Base-by-base conservation (phyloP, 331 rosid species). In the Malus hybrid region DNA sequence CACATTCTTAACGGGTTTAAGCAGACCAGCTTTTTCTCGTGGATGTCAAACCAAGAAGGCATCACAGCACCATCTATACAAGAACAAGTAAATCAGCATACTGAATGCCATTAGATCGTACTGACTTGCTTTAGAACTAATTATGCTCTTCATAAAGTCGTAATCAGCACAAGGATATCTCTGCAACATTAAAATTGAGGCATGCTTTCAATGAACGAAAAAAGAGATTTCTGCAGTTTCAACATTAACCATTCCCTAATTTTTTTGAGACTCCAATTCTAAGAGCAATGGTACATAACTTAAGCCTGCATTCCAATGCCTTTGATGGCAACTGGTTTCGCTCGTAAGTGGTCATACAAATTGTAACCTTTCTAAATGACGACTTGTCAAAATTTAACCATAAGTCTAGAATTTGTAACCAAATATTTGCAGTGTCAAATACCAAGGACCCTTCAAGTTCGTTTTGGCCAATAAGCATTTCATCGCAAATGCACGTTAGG, bases 11-110 rank as follows among this genome's bases (percentile, higher is more conserved):
- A 93, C 96, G 42, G 95, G 95, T 82, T 87, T 86, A 78, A 91
- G 88, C 68, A 93, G 83, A 56, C 85, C 65, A 75, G 80, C 75
- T 81, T 90, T 92, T 60, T 88, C 90, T 28, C 89, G 11, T 77
- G 90, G 71, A 86, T 81, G 85, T 91, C 96, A 83, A 88, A 91
- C 92, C 93, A 91, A 52, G 93, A 91, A 74, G 88, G 93, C 93
- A 91, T 88, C 56, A 81, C 79, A 22, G 81, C 46, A 68, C 92
- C 92, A 76, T 84, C 90, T 91, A 39, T 91, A 39, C 85, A 81
- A 80, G 46, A 66, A 80, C 76, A 80, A 55, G 27, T 4, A 32
- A 27, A 81, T 34, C 50, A 81, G 42, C 62, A 68, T 0, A 20
- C 10, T 3, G 55, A 57, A 36, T 16, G 20, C 20, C 6, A 52